Base-by-base conservation (phyloP, 1,284 basidiomycete species). In the Tilletia horrida region DNA sequence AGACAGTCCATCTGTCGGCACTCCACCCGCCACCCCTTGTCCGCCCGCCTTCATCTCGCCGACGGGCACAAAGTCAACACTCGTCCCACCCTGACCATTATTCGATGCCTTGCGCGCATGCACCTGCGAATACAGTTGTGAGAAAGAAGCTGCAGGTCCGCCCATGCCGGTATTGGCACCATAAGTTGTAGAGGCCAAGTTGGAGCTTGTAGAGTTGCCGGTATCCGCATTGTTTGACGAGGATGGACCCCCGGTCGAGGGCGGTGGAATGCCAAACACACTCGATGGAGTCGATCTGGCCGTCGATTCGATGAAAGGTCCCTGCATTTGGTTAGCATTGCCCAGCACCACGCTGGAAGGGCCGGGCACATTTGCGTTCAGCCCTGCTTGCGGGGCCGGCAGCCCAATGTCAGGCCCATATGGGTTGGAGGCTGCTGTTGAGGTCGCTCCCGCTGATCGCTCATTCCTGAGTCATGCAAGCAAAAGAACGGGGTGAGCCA, bases 391-490 rank as follows among this genome's bases (percentile, higher is more conserved):
- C 11, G 35, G 35, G 11, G 35, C 35, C 35, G 35, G 11, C 11
- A 40, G 35, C 35, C 35, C 35, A 4, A 40, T 40, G 35, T 40
- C 35, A 40, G 35, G 6, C 4, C 35, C 35, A 11, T 40, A 40
- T 40, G 35, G 35, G 35, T 40, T 40, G 4, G 11, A 40, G 11
- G 35, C 35, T 11, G 35, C 35, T 40, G 35, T 11, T 40, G 35
- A 40, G 11, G 55, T 21, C 27, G 55, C 55, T n/a, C 55, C 55
- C 18, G 55, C 55, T n/a, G 55, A 59, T 11, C 55, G 55, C 31
- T 59, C 55, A 35, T 59, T 59, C 55, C 55, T 59, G 29, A 16
- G 16, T 16, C 45, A n/a, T n/a, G n/a, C n/a, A 57, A 57, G 6
- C 52, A 23, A 25, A 29, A 57, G 27, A 27, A n/a, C n/a, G 43